Evolutionary conservation across 495 filamentous ascomycete genomes (phyloP), one percentile per base, ranked within the genome.

Genomic region (Apodospora peruviana): DNA sequence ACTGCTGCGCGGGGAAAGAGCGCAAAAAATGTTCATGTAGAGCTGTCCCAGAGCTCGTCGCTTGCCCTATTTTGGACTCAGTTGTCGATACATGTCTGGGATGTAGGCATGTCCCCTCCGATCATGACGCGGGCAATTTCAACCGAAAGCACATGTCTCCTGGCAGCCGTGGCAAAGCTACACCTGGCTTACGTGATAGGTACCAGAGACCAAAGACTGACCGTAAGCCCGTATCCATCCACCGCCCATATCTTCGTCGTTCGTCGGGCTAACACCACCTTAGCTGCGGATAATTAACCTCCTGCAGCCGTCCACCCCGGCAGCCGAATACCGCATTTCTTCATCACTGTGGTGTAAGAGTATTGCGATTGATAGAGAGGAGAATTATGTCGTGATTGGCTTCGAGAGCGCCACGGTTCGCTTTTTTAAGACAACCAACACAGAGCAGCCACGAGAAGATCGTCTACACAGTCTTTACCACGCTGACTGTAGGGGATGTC

Each of bases 1-100:
- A 12, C 27, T 0, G 50, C 51, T 1, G 22, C 46, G 9, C 47
- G 53, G 37, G 54, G 55, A 11, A 69, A 64, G 48, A 45, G 29
- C 2, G 40, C 50, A 9, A 67, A 62, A 40, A 61, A 47, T 32
- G 57, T 67, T 23, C 64, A 66, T 40, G 62, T 66, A 7, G 37
- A 42, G 16, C 50, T 69, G 0, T 67, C 66, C 1, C 62, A 67
- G 37, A 69, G 59, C 52, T 64, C 66, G 14, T 49, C 62, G 2
- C 57, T 65, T 19, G 62, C 59, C 39, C 55, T 69, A 2, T 69
- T 67, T 24, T 69, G 66, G 66, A 62, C 58, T 2, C 64, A 69
- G 47, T 39, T 58, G 21, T 25, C 52, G 14, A 66, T 69, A 11
- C 61, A 69, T 47, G 51, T 69, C 10, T 69, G 62, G 62, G 66